Base-by-base conservation (phyloP, 768 basidiomycete genomes). In the Suillus plorans region DNA sequence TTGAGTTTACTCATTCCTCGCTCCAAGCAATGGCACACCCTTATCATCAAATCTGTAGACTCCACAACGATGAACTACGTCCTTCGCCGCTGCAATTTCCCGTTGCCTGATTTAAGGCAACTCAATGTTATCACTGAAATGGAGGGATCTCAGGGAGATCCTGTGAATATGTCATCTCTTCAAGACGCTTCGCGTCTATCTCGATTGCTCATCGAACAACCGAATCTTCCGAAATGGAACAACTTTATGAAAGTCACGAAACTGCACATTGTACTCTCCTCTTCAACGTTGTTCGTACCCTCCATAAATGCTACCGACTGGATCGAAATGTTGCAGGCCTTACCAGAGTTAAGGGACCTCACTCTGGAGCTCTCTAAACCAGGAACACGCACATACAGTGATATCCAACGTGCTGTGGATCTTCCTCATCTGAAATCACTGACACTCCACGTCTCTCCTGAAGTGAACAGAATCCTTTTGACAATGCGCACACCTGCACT, bases 11-110 rank as follows among this genome's bases (percentile, higher is more conserved):
- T 89, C 56, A 65, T 79, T 47, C 67, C 72, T 25, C 80, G 74
- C 58, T 71, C 76, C 7, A 56, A 71, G 10, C 81, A 82, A 55
- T 88, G 85, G 87, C 73, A 70, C 64, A 78, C 71, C 36, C 69
- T 88, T 47, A 74, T 67, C 36, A 68, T 89, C 62, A 76, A 76
- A 36, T 77, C 83, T 12, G 70, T 70, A 9, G 72, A 77, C 47
- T 64, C 80, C n/a, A 64, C 66, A 18, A 79, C 81, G 52, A 76
- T 80, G 34, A 80, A 81, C 66, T 69, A 71, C 59, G 69, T 85
- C 52, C 64, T 87, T 31, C 67, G 71, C 31, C 68, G 72, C 13
- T 84, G 82, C 70, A 73, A 66, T 55, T 64, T 68, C 39, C 67
- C 77, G 13, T 70, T 79, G 42, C 80, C 80, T 14, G 69, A 78